Base-by-base conservation (phyloP, 495 filamentous ascomycete genomes). In the Chaetomium fimeti region DNA sequence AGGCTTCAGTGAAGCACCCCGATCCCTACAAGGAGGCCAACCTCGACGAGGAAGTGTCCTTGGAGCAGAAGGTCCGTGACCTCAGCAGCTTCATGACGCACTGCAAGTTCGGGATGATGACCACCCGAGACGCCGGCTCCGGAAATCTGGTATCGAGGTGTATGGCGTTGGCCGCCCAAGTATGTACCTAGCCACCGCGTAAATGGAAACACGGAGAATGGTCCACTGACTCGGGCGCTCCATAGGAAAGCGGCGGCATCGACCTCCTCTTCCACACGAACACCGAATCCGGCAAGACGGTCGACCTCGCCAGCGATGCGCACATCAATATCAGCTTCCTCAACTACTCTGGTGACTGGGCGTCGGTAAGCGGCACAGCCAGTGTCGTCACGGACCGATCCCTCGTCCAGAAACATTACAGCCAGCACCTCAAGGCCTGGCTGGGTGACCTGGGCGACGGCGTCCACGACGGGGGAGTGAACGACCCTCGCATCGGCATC, bases 201-300 rank as follows among this genome's bases (percentile, higher is more conserved):
- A 43, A 15, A 18, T 11, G 11, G 15, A 48, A 38, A 27, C 16
- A 12, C 47, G n/a, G n/a, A n/a, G n/a, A 12, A 18, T 20, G 3
- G 9, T 24, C 25, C 11, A 16, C 42, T 27, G 2, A 57, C 2
- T 29, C 29, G 43, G 8, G 2, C 27, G 8, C 27, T 49, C 42
- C 42, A 29, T 40, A 93, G 90, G 88, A 94, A 77, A 82, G 82
- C 66, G 86, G 87, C 67, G 89, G 88, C 70, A 84, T 95, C 56
- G 92, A 97, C 75, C 85, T 96, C 53, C 83, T 96, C 76, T 97
- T 98, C 84, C 88, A 94, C 79, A 91, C 92, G 68, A 97, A 97
- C 81, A 91, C 91, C 64, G 90, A 94, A 74, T 92, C 91, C 42
- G 89, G 91, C 76, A 97, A 98, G 80, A 93, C 91, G 15, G 83